Percentiles rank a stretch among this genome's conserved stretches.
phyloP scores from a whole-genome alignment of 75 land plant species.

The Cupressus sempervirens region DNA sequence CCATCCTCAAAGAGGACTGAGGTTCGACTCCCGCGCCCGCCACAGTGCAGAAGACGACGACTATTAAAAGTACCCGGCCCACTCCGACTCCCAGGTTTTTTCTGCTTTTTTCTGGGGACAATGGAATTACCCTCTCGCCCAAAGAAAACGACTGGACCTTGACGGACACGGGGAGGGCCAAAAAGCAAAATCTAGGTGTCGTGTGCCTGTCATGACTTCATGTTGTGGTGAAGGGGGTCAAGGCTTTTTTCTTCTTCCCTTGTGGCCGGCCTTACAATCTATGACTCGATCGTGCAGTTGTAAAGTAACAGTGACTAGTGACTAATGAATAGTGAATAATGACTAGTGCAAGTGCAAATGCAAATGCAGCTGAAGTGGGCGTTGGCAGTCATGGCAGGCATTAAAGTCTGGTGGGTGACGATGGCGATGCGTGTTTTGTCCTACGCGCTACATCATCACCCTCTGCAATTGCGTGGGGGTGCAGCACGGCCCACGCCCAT shows the following conservation, averaged over 20 bases:
- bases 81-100: not conserved
- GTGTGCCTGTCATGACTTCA: no score
- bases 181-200: slow-evolving; percentile 3
- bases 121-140: not conserved
- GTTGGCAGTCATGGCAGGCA: not conserved
- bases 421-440: slow-evolving; percentile 5
- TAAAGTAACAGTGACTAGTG: no score
- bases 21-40: not conserved
- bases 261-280: not conserved
- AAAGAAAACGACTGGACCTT: not conserved
- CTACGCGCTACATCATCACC: not conserved
- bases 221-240: not conserved
- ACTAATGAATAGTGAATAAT: no score
- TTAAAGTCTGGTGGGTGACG: not conserved
- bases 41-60: not conserved
- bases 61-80: not conserved
- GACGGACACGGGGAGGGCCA: not conserved
- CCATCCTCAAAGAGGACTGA: not conserved
- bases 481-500: slow-evolving; percentile 1
- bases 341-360: no score
- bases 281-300: no score
- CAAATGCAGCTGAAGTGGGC: not conserved
- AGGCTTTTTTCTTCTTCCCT: not conserved
- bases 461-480: slow-evolving; percentile 10
- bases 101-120: not conserved